These are phyloP conservation scores for Colletotrichum paranaense DNA, from an alignment of 2,329 filamentous ascomycete species.

Conservation along the genomic window DNA sequence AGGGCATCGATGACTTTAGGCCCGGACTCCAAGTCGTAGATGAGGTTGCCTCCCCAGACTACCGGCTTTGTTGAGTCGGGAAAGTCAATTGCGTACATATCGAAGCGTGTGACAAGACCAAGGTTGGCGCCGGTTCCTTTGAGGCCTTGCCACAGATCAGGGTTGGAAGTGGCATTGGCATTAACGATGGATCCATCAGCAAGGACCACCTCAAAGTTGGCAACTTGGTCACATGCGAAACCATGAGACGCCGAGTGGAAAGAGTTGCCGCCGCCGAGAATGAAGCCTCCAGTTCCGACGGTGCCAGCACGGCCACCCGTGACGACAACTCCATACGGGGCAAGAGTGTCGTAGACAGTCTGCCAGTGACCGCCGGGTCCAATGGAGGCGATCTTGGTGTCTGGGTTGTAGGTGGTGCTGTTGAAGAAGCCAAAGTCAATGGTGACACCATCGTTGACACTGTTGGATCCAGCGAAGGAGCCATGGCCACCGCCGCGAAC, in stretches of 20 bases:
- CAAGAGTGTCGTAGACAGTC: constrained; percentile 49
- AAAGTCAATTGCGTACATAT: constrained; percentile 46
- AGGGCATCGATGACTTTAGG: constrained; percentile 44
- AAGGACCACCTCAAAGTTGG: constrained; percentile 58
- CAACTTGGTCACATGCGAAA: constrained; percentile 58
- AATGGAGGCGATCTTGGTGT: constrained; percentile 44
- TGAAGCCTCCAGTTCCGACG: constrained; percentile 49
- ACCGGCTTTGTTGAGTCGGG: constrained; percentile 40
- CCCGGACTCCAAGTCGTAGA: constrained; percentile 39
- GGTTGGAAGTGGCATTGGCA: constrained; percentile 50
- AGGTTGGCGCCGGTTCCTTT: constrained; percentile 61
- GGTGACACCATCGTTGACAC: constrained; percentile 49
- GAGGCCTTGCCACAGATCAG: constrained; percentile 58
- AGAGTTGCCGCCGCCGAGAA: constrained; percentile 50
- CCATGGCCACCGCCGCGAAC: constrained; percentile 52
- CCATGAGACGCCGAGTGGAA: constrained; percentile 52
- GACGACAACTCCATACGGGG: constrained; percentile 45
- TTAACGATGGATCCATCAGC: constrained; percentile 52
- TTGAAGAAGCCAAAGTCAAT: constrained; percentile 50
- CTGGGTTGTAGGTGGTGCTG: constrained; percentile 42
- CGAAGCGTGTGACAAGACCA: constrained; percentile 50
- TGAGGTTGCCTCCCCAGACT: constrained; percentile 46
- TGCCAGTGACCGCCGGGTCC: constrained; percentile 51
- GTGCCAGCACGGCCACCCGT: constrained; percentile 49
- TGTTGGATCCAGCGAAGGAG: constrained; percentile 46